Evolutionary conservation across 495 filamentous ascomycete species (phyloP).

Genomic region (Staphylotrichum tortipilum): DNA sequence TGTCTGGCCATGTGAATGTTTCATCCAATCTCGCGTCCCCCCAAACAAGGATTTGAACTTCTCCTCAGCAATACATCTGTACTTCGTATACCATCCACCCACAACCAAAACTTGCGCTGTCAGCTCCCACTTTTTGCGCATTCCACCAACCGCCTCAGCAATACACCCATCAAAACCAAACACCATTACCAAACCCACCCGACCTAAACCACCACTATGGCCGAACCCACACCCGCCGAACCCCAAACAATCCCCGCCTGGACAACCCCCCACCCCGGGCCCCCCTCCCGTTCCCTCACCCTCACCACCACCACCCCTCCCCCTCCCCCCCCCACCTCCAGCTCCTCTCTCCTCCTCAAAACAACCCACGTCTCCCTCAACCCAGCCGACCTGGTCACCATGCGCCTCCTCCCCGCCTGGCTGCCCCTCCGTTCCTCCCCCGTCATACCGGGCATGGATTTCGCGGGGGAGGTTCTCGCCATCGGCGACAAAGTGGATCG

Average conservation of each 20-base stretch:
- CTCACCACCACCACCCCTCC: not conserved
- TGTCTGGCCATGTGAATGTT: too few relatives aligned
- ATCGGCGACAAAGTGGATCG: conserved; percentile 15
- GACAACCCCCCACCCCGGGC: conserved; percentile 9
- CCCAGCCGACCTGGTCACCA: conserved; percentile 31
- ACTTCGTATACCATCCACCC: not conserved
- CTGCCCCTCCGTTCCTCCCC: conserved; percentile 21
- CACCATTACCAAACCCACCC: too few relatives aligned
- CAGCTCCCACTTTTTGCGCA: too few relatives aligned
- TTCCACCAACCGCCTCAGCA: too few relatives aligned
- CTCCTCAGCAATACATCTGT: too few relatives aligned
- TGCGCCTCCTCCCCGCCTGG: conserved; percentile 25
- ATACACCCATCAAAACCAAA: too few relatives aligned
- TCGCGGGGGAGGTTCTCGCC: conserved; percentile 29
- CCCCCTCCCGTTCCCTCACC: conserved; percentile 4
- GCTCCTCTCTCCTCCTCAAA: conserved; percentile 26
- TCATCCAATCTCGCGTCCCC: too few relatives aligned
- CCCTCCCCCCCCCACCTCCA: not conserved
- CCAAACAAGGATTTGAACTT: too few relatives aligned
- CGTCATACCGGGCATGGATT: conserved; percentile 38
- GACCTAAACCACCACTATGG: too few relatives aligned
- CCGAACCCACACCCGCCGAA: not conserved
- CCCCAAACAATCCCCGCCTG: conserved; percentile 9
- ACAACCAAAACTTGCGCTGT: not conserved
- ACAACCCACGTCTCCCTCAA: conserved; percentile 35